Evolutionary conservation across 352 stramenopile species (phyloP).

Genomic region (Pythium aquatile): DNA sequence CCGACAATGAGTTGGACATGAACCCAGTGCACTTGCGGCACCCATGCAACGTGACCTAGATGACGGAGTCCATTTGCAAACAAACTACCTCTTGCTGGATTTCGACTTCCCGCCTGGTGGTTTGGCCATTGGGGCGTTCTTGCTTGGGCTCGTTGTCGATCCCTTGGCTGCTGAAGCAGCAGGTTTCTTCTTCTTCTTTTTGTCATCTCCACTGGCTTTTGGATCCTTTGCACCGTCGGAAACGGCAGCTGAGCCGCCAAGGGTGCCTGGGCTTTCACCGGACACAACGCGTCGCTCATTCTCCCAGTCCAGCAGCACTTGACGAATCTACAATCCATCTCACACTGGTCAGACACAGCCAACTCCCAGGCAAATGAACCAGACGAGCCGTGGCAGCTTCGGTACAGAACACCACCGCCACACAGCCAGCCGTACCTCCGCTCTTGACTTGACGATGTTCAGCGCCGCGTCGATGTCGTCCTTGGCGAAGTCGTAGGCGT

Average conservation of each 20-base stretch:
- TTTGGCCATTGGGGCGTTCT: not conserved
- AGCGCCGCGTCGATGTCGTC: constrained; percentile 85
- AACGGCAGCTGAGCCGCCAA: not conserved
- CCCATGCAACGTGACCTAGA: too few relatives aligned
- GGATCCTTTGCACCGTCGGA: not conserved
- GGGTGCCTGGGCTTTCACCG: not conserved
- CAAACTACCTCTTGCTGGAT: not conserved
- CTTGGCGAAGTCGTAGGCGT: constrained; percentile 86
- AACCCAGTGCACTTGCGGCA: too few relatives aligned
- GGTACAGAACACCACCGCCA: too few relatives aligned
- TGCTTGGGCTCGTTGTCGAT: not conserved
- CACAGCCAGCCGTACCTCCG: constrained; percentile 36
- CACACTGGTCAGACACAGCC: not conserved
- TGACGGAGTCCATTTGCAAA: too few relatives aligned
- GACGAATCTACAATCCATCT: constrained; percentile 41
- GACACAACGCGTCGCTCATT: constrained; percentile 39
- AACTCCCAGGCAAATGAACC: not conserved
- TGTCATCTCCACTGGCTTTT: not conserved
- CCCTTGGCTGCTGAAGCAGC: not conserved
- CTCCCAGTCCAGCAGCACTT: constrained; percentile 68
- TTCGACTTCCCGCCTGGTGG: not conserved
- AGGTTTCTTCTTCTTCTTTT: constrained; percentile 4
- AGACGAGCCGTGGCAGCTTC: not conserved
- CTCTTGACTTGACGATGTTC: constrained; percentile 75
- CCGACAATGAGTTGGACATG: too few relatives aligned